Evolutionary conservation across 495 filamentous ascomycete genomes (phyloP), one percentile per base, ranked within the genome.

Genomic region (Trichoderma orchidacearum): DNA sequence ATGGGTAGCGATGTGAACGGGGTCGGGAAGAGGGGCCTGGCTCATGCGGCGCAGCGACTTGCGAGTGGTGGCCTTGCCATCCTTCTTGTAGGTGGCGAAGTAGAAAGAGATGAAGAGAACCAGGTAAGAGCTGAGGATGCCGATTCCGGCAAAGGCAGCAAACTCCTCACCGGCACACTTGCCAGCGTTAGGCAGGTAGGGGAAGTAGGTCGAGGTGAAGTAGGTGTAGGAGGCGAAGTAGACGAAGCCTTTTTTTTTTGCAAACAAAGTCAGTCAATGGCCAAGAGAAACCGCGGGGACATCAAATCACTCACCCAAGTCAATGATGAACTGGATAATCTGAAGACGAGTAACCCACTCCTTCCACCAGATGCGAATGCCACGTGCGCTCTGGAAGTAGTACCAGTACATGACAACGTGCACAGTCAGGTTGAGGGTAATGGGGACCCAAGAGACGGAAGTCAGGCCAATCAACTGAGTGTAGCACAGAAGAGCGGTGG

Each of bases 101-200:
- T 98, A 98, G 86, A 98, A 98, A 53, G 86, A 90, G 76, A 98
- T 95, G 82, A 98, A 98, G 57, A 98, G 87, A 60, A 96, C 76
- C 56, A 98, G 83, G 80, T 98, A 98, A 41, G 87, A 93, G 73
- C 78, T 87, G 63, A 98, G 74, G 65, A 96, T 94, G 57, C 77
- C 89, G 56, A 96, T 92, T 62, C 93, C 93, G 54, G 91, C 81
- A 68, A 96, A 88, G 27, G 93, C 93, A 54, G 93, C 93, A 65
- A 95, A 97, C 74, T 98, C 93, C 78, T 96, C 93, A 62, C 93
- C 93, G 15, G 93, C 90, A 66, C 93, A 98, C 59, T 81, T 75
- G 63, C 93, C 93, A 30, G 75, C 70, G 66, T 85, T 93, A 18
- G 92, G 92, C 60, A 93, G 75, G 75, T 79, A 84, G 12, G 78